Conservation (phyloP, 768 basidiomycete species). For the Mrakia frigida region DNA sequence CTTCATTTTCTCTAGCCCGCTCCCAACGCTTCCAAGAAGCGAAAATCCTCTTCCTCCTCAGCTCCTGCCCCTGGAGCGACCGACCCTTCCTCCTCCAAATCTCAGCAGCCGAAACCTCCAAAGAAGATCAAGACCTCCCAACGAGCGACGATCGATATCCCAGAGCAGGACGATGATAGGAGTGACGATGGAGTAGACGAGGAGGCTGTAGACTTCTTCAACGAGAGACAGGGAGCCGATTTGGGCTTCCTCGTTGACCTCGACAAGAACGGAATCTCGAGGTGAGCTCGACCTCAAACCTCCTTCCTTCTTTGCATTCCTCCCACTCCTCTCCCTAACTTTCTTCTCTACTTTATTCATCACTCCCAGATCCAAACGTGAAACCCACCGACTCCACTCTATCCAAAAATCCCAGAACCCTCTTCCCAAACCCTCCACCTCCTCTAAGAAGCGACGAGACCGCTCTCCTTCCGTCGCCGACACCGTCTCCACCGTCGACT, state of each 20-base stretch:
- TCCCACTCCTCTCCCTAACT: not conserved
- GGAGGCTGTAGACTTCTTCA: conserved; percentile 24
- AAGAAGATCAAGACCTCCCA: conserved; percentile 29
- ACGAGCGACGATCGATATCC: conserved; percentile 21
- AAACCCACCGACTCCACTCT: conserved; percentile 19
- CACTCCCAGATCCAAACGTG: conserved; percentile 12
- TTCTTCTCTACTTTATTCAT: not conserved
- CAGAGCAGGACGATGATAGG: conserved; percentile 15
- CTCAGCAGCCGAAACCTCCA: conserved; percentile 21
- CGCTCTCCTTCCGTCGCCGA: conserved; percentile 25
- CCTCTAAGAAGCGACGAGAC: conserved; percentile 6
- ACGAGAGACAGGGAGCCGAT: conserved; percentile 18
- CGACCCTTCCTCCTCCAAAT: conserved; percentile 21
- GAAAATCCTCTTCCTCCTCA: conserved; percentile 7
- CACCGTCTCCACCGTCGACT: conserved; percentile 21
- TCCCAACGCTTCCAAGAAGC: conserved; percentile 16
- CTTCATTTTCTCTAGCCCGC: not conserved
- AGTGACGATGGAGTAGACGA: conserved; percentile 20
- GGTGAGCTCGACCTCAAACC: conserved; percentile 13
- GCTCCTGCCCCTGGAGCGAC: not conserved
- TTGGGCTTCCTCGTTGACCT: conserved; percentile 21
- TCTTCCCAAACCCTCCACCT: conserved; percentile 17
- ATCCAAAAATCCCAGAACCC: conserved; percentile 23
- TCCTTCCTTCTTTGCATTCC: not conserved
- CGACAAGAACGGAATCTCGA: conserved; percentile 25